Evolutionary conservation across 2,329 filamentous ascomycete species (phyloP).

Genomic region (Helminthosporium solani): DNA sequence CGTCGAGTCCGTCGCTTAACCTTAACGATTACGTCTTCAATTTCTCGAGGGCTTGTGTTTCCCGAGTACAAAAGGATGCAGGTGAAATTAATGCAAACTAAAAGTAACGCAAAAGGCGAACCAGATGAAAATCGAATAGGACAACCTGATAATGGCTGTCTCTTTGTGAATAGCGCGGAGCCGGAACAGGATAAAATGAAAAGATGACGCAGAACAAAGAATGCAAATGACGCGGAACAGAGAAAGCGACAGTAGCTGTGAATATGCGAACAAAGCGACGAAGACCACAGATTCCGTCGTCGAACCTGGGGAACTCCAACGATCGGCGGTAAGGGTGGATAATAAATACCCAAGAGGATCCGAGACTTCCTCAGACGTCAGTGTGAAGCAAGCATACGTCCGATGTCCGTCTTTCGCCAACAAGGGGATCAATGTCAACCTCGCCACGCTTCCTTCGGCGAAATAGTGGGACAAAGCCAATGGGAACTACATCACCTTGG

Average conservation of each 20-base stretch:
- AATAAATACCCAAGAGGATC: background rate
- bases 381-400: background rate
- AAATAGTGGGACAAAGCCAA: too few relatives aligned
- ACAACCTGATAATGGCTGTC: constrained; percentile 11
- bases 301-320: background rate
- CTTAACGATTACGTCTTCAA: background rate
- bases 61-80: too few relatives aligned
- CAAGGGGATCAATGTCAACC: too few relatives aligned
- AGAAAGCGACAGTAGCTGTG: constrained; percentile 3
- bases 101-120: background rate
- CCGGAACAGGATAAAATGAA: background rate
- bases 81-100: background rate
- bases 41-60: too few relatives aligned
- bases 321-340: constrained; percentile 1
- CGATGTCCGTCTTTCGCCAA: background rate
- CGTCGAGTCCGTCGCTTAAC: background rate
- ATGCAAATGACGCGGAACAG: background rate
- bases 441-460: too few relatives aligned
- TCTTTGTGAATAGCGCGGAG: background rate
- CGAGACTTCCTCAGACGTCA: background rate
- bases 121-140: constrained; percentile 20
- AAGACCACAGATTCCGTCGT: background rate
- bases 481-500: too few relatives aligned
- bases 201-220: background rate
- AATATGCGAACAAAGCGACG: background rate